Evolutionary conservation across 208 protist genomes (phyloP), one percentile per base, ranked within the genome.

Genomic region (Wallacemonas collosoma): DNA sequence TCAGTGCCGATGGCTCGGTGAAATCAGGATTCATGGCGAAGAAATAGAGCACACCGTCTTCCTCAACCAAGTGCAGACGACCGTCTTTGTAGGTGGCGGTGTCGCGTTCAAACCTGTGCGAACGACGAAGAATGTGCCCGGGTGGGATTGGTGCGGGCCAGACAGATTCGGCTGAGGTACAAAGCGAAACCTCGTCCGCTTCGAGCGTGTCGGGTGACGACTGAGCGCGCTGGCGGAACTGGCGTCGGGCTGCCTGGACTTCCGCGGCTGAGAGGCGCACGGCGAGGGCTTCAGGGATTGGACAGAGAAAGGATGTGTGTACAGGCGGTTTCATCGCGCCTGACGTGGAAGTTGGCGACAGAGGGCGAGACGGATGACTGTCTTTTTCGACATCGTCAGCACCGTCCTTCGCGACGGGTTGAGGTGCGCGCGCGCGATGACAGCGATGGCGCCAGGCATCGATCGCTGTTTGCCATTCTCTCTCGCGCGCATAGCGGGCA

Each of bases 1-100:
- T 38, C 17, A 38, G 11, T 5, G 56, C 15, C 12, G 36, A 36
- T 7, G 60, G 60, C 43, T 65, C 60, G 3, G 36, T 12, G 26
- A 65, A 65, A 14, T 4, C 3, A 6, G 60, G 60, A n/a, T 65
- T 65, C 60, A 65, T 65, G 56, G 84, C 84, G 47, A 89, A 89
- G 54, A 85, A 71, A 78, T 88, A 90, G 17, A 93, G 65, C 48
- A 85, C 77, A 2, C 82, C 87, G 9, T 86, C 79, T 51, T 89
- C 77, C 68, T 88, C 87, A n/a, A 90, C 82, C 2, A 93, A 66
- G 69, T 93, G 82, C 2, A 93, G 75, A 26, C 77, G 71, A 35
- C 84, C 84, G 60, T 90, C 84, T 48, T 80, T 78, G 76, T 87
- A 87, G 14, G n/a, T 56, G 26, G 61, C 50, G 12, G 68, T 57